Conservation (phyloP, 176 grass and related monocot species). For the Juncus effusus region DNA sequence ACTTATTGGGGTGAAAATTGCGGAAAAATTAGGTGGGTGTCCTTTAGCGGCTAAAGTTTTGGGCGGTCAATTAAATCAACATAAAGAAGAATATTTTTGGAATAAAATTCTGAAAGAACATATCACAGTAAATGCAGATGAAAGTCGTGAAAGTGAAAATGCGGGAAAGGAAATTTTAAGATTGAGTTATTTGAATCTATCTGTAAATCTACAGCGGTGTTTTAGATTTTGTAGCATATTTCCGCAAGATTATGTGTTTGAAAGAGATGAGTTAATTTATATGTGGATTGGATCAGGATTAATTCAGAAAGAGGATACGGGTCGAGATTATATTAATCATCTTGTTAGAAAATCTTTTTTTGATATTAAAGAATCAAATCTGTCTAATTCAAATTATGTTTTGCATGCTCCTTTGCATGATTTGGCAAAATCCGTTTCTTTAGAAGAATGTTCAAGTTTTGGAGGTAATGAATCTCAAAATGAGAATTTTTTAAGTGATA, state of each 20-base stretch:
- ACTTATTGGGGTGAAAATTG: conserved; percentile 32
- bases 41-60: conserved; percentile 48
- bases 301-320: conserved; percentile 28
- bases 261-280: conserved; percentile 36
- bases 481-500: too few relatives aligned
- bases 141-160: conserved; percentile 14
- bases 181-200: conserved; percentile 37
- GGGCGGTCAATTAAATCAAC: conserved; percentile 29
- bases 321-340: conserved; percentile 26
- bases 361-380: conserved; percentile 14
- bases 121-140: conserved; percentile 23
- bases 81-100: conserved; percentile 25
- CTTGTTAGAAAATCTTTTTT: conserved; percentile 37
- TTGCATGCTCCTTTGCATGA: conserved; percentile 25
- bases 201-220: conserved; percentile 37
- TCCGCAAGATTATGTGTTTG: conserved; percentile 31
- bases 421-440: conserved; percentile 25
- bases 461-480: not conserved
- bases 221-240: conserved; percentile 46
- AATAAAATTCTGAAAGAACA: conserved; percentile 25
- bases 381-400: too few relatives aligned
- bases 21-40: conserved; percentile 28
- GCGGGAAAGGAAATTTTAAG: conserved; percentile 25
- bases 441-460: conserved; percentile 34
- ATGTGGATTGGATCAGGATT: conserved; percentile 37